phyloP scores from a whole-genome alignment of 2,329 filamentous ascomycete genomes.

The Leptographium procerum region DNA sequence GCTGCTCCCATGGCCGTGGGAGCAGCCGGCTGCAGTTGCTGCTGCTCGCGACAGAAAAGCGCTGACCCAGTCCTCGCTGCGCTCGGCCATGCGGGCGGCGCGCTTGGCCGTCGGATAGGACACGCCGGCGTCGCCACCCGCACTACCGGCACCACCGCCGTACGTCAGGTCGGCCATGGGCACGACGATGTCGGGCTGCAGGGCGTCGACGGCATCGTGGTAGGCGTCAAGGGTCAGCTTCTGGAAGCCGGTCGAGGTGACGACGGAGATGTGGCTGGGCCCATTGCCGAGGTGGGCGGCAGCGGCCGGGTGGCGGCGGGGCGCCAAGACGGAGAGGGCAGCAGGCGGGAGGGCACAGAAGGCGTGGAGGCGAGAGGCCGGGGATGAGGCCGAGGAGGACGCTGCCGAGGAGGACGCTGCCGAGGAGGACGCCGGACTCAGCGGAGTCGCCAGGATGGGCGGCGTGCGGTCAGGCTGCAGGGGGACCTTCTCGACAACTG shows the following conservation, averaged over 20 bases:
- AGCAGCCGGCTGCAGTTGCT: constrained; percentile 14
- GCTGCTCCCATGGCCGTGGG: neutral
- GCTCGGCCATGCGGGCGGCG: constrained; percentile 70
- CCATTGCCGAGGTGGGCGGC: constrained; percentile 59
- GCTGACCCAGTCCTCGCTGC: constrained; percentile 72
- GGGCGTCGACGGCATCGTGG: constrained; percentile 45
- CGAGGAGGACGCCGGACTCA: neutral
- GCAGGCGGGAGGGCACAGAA: constrained; percentile 65
- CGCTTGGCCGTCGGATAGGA: constrained; percentile 50
- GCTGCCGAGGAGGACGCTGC: neutral
- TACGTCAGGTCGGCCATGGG: constrained; percentile 60
- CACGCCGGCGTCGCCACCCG: neutral
- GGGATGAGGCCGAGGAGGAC: neutral
- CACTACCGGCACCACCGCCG: constrained; percentile 4
- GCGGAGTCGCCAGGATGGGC: constrained; percentile 8
- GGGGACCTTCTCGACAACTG: constrained; percentile 10
- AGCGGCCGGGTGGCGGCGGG: constrained; percentile 69
- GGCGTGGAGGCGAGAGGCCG: constrained; percentile 46
- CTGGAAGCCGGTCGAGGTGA: constrained; percentile 79
- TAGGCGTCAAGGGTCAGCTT: constrained; percentile 60
- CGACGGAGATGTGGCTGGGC: constrained; percentile 59
- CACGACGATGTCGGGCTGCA: constrained; percentile 72
- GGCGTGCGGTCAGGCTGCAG: constrained; percentile 4
- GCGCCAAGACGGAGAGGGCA: constrained; percentile 58
- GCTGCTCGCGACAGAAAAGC: constrained; percentile 48